Evolutionary conservation across 2,329 filamentous ascomycete genomes (phyloP), one percentile per base, ranked within the genome.

Genomic region (Hypomyces perniciosus): DNA sequence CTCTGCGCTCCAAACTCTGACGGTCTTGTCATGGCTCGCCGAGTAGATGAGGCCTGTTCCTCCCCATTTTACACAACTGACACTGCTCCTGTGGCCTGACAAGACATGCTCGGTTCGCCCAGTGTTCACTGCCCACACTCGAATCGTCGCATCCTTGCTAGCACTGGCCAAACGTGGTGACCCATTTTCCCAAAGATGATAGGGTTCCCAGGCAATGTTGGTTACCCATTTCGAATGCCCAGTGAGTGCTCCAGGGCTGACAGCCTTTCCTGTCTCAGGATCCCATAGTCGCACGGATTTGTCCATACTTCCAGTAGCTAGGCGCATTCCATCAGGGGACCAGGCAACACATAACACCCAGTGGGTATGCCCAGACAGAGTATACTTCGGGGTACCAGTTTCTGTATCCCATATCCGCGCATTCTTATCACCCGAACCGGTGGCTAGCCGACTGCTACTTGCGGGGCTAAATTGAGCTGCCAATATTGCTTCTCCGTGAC

Each of bases 401-500:
- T 96, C 89, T 44, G 90, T 91, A 62, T 99, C 91, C 90, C 90
- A 96, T 72, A 97, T 85, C 51, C 92, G 77, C 0, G 91, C 92
- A 1, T 91, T 96, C 59, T 86, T 86, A 64, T 99, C 93, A 43
- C 93, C 93, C 54, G 86, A 90, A 1, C 92, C 93, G 1, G 89
- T 96, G 0, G 90, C 91, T 68, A 96, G 79, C 52, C 85, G 79
- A 8, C 83, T 83, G 28, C 88, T 92, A 6, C 80, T 83, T 35
- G 80, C 79, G 0, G 92, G 92, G 1, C 88, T 93, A 68, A 96
- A 97, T 37, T 91, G 84, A 2, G 88, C 85, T 30, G 88, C 81
- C 26, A 97, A 76, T 59, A 97, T 97, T 3, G 91, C 85, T 67
- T 96, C 88, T 37, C 90, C 91, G 68, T 99, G 93, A 9, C 93